Conservation (phyloP, 2,329 filamentous ascomycete genomes). For the Talaromyces sp. region DNA sequence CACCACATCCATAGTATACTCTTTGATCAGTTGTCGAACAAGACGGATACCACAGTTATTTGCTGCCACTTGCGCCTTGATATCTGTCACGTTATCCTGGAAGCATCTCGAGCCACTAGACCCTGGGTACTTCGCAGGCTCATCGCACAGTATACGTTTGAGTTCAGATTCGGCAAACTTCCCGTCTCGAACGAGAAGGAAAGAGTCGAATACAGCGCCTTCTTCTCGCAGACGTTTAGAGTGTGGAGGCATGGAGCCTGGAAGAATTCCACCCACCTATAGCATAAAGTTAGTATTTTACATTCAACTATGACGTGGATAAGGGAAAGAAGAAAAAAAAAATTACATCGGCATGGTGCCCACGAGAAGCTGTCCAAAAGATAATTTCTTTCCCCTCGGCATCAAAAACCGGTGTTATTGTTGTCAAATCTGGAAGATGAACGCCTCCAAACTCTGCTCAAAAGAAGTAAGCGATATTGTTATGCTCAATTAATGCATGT, state of each 20-base stretch:
- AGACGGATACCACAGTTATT: constrained; percentile 46
- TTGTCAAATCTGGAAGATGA: constrained; percentile 75
- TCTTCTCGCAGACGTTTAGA: constrained; percentile 43
- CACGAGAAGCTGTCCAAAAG: constrained; percentile 75
- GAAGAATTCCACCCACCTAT: constrained; percentile 41
- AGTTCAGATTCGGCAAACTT: constrained; percentile 50
- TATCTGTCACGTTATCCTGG: constrained; percentile 48
- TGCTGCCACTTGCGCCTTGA: constrained; percentile 50
- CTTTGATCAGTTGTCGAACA: constrained; percentile 38
- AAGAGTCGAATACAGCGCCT: constrained; percentile 58
- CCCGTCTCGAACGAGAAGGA: constrained; percentile 39
- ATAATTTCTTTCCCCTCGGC: constrained; percentile 70
- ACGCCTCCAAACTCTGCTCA: constrained; percentile 54
- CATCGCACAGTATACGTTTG: constrained; percentile 65
- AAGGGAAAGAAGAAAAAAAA: constrained; percentile 33
- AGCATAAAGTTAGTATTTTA: not conserved
- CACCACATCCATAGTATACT: constrained; percentile 57
- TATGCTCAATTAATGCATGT: no score
- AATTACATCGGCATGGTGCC: constrained; percentile 67
- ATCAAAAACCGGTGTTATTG: constrained; percentile 73
- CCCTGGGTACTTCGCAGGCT: constrained; percentile 70
- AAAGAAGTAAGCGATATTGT: not conserved
- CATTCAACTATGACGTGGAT: not conserved
- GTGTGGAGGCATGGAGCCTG: constrained; percentile 69
- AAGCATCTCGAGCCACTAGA: constrained; percentile 72